Evolutionary conservation across 1,284 basidiomycete species (phyloP), one percentile per base, ranked within the genome.

Genomic region (Ganoderma lucidum): DNA sequence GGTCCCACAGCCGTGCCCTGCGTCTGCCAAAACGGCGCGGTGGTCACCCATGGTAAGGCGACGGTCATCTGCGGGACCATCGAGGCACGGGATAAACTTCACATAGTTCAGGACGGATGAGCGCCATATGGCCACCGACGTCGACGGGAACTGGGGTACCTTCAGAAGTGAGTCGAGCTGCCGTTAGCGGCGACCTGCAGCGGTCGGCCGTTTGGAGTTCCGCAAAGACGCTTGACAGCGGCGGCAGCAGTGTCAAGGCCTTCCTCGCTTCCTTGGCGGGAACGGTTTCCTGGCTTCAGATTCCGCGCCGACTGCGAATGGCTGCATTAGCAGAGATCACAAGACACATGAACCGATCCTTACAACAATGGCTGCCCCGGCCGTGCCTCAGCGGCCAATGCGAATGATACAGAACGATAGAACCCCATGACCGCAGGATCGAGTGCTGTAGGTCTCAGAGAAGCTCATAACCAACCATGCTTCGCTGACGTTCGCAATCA

Each of bases 1-100:
- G 61, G 61, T 63, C 30, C 66, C 66, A 55, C 61, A 55, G 17
- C 32, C 56, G 56, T 59, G 56, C 56, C 56, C 59, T 61, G 59
- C 41, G 35, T 60, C 15, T 44, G 42, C 56, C 53, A 59, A 42
- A 42, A 9, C 30, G 9, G 59, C 53, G 23, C 39, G 51, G 61
- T 32, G 58, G 30, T 39, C 32, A 32, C 35, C 35, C 35, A 35
- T 35, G 35, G 35, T 35, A 35, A 35, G 35, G 35, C 35, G 62
- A 44, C 62, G 62, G 51, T 56, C 53, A 63, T 67, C 65, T 63
- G 56, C 35, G 58, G 45, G 9, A 28, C 23, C 12, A 41, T 44
- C 19, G 35, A 39, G n/a, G 35, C 35, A 35, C 35, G 12, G 23
- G 37, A 59, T 61, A 61, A 61, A 42, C 59, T 61, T 61, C 59